These are phyloP conservation scores for Colletotrichum noveboracense DNA, from an alignment of 2,329 filamentous ascomycete genomes.

Conservation along the genomic window DNA sequence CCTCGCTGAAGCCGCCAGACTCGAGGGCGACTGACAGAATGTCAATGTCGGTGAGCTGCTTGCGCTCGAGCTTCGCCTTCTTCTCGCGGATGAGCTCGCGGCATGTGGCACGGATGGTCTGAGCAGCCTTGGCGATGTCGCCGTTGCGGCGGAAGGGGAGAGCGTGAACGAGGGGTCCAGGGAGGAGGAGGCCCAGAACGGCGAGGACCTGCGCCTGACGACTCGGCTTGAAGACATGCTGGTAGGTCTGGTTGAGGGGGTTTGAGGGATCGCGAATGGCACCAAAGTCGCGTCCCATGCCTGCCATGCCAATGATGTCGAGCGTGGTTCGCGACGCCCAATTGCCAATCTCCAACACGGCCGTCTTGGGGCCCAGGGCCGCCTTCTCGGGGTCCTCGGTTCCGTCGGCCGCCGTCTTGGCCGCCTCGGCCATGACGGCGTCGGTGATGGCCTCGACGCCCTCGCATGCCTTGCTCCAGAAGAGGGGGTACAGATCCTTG, in stretches of 20 bases:
- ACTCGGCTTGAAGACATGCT: slow-evolving; percentile 57
- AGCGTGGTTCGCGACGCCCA: slow-evolving; percentile 75
- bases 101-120: slow-evolving; percentile 69
- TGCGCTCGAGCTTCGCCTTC: slow-evolving; percentile 55
- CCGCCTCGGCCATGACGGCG: slow-evolving; percentile 31
- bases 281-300: slow-evolving; percentile 74
- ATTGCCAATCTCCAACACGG: slow-evolving; percentile 55
- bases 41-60: slow-evolving; percentile 64
- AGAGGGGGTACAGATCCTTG: slow-evolving; percentile 82
- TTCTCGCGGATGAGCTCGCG: slow-evolving; percentile 74
- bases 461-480: slow-evolving; percentile 80
- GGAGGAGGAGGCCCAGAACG: slow-evolving; percentile 66
- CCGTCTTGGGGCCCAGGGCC: slow-evolving; percentile 30
- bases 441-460: slow-evolving; percentile 66
- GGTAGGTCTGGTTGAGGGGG: slow-evolving; percentile 63
- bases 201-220: slow-evolving; percentile 59
- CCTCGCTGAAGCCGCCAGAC: slow-evolving; percentile 77
- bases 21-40: slow-evolving; percentile 83
- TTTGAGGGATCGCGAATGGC: slow-evolving; percentile 67
- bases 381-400: slow-evolving; percentile 28
- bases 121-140: slow-evolving; percentile 61
- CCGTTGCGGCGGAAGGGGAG: slow-evolving; percentile 76
- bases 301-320: slow-evolving; percentile 77
- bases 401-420: slow-evolving; percentile 34
- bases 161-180: slow-evolving; percentile 61